Evolutionary conservation across 495 filamentous ascomycete species (phyloP), one percentile per base, ranked within the genome.

Genomic region (Platismatia glauca): DNA sequence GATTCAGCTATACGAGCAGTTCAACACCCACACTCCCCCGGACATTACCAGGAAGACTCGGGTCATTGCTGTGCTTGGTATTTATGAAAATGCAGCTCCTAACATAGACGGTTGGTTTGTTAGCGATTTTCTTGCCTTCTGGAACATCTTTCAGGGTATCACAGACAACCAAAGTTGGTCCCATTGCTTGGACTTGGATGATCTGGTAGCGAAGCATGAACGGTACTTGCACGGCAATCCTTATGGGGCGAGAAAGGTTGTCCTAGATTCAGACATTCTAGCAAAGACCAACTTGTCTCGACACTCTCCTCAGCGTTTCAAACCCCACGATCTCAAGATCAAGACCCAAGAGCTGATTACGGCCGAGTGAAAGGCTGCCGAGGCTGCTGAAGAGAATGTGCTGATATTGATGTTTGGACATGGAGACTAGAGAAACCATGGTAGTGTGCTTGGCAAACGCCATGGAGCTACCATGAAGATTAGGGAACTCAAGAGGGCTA

Each of bases 81-180:
- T 71, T 35, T 43, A 43, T 15, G 60, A 58, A 33, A 38, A 52
- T 11, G 44, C 58, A 56, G 62, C 69, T 37, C 52, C 59, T 35
- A 27, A 55, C 2, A 22, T 60, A n/a, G 67, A 71, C 60, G 69
- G 70, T 35, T 71, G 70, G 69, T 68, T 69, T 29, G 64, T 68
- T 31, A 65, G 60, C 33, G 68, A 72, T 58, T 72, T 70, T 59
- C 69, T 67, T 60, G 64, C 67, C 33, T 72, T 72, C 63, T 66
- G 68, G 58, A 59, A 72, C 38, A 57, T 72, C 62, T 57, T 72
- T 22, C 31, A 64, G 27, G 67, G 64, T 39, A 33, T 66, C 56
- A 63, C 67, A 50, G 41, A 46, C 4, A 68, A 61, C 31, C 67
- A 71, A 61, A 63, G 62, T n/a, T 71, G 70, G 69, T 57, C 69